These are phyloP conservation scores for Amylocarpus encephaloides DNA, from an alignment of 2,329 filamentous ascomycete species.

Conservation along the genomic window DNA sequence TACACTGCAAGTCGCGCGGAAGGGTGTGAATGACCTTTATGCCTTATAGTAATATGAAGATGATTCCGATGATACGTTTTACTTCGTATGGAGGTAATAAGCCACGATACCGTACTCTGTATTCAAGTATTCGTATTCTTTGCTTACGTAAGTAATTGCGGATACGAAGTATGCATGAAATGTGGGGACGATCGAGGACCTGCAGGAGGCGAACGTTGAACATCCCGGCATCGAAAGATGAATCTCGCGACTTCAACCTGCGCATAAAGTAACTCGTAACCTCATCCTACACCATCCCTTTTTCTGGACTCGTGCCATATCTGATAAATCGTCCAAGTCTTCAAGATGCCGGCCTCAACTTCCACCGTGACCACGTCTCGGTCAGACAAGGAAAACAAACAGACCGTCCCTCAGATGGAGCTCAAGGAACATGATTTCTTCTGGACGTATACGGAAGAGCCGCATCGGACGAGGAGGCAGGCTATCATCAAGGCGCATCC, in stretches of 20 bases:
- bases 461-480: constrained; percentile 80
- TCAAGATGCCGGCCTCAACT: constrained; percentile 20
- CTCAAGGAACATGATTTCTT: constrained; percentile 57
- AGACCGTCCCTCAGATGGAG: constrained; percentile 17
- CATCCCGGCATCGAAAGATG: not conserved
- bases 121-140: not conserved
- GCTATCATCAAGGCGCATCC: constrained; percentile 98
- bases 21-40: not conserved
- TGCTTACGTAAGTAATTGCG: not conserved
- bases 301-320: constrained; percentile 8
- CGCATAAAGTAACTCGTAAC: too few relatives aligned
- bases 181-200: too few relatives aligned
- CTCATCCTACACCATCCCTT: not conserved
- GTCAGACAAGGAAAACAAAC: constrained; percentile 3
- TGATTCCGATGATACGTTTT: too few relatives aligned
- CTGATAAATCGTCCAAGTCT: too few relatives aligned
- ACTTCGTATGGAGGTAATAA: not conserved
- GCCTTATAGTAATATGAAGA: too few relatives aligned
- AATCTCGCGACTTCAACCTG: not conserved
- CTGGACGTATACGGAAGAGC: constrained; percentile 99
- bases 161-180: too few relatives aligned
- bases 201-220: not conserved
- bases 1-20: not conserved
- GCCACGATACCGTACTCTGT: not conserved
- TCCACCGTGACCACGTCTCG: constrained; percentile 20